Evolutionary conservation across 129 eudicot genomes (phyloP), one percentile per base, ranked within the genome.

Genomic region (Smallanthus sonchifolius): DNA sequence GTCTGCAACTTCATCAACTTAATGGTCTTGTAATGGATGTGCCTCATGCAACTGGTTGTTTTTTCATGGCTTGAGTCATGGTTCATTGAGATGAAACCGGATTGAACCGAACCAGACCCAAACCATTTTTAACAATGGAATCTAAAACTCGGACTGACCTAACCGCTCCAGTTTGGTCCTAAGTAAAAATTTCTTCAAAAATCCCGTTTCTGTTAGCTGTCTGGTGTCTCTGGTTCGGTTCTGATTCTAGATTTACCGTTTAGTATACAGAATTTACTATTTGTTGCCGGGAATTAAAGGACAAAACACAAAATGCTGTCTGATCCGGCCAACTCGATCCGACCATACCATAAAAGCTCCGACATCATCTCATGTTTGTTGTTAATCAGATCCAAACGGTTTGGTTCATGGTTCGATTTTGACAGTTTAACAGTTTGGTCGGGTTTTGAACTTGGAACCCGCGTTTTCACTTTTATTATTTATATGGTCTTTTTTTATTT

Each of bases 21-120:
- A 40, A 56, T 55, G 19, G 24, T 56, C 17, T 69, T 16, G 74
- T 69, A 49, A 69, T 49, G 74, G 45, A 48, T 69, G 74, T 48
- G 44, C 24, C 39, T 69, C 35, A 45, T 69, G 63, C 39, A 6
- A 49, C 34, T 49, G 74, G 69, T 54, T 49, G 39, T 42, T 56
- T 48, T 49, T 49, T 49, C 60, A 69, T 69, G 60, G 13, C 34
- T 10, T 0, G 45, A n/a, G 62, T 32, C 13, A 63, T 14, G 44
- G 20, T 37, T 63, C 69, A 6, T 14, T 28, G 69, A 13, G 65
- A 28, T 13, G 2, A 55, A 9, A 55, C 10, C 63, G 15, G 63
- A 28, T 10, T 20, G 36, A 56, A 24, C 36, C 13, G 35, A 56
- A 56, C 36, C 28, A 3, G 28, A 16, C 9, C 57, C 57, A 51